Evolutionary conservation across 441 rosid species (phyloP), one percentile per base, ranked within the genome.

Genomic region (Kokia cookei): DNA sequence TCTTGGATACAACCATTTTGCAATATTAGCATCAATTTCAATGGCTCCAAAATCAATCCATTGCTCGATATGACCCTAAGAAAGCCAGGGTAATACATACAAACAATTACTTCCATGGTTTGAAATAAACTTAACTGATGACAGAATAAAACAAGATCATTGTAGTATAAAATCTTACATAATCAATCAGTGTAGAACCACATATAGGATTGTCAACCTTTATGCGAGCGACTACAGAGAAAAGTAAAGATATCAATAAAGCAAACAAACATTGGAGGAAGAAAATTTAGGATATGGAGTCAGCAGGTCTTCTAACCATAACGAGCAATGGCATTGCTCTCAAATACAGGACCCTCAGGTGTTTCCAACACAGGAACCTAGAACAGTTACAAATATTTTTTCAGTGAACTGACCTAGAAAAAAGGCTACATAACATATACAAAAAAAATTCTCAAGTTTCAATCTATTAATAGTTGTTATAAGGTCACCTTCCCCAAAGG

Each of bases 251-350:
- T 17, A 72, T 47, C 40, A 40, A 71, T 77, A 51, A 51, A 58
- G 10, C 61, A 68, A 27, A 60, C 10, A 57, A 73, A 7, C 47
- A 64, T 19, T 3, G 37, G 2, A 29, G 8, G 14, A 45, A 43
- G 0, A 1, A 29, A 62, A 64, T 47, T 62, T 71, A 15, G 12
- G 27, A 19, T 40, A 53, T 1, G 27, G 35, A n/a, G 5, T 26
- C 6, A 9, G 7, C 0, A 43, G 40, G 40, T 22, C 32, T 13
- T n/a, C 77, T 79, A 73, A 95, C 99, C 97, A 59, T 91, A 93
- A 9, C 96, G 93, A 10, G 97, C 97, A 75, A 95, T 93, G 2
- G 99, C 97, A 73, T 93, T 95, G 88, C 99, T 95, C 86, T 95
- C 98, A 60, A 90, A 93, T 19, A 95, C 53, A 9, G 93, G 73